These are phyloP conservation scores for Podochytrium sp. DNA, from an alignment of 192 early-diverging fungal genomes.

Conservation along the genomic window DNA sequence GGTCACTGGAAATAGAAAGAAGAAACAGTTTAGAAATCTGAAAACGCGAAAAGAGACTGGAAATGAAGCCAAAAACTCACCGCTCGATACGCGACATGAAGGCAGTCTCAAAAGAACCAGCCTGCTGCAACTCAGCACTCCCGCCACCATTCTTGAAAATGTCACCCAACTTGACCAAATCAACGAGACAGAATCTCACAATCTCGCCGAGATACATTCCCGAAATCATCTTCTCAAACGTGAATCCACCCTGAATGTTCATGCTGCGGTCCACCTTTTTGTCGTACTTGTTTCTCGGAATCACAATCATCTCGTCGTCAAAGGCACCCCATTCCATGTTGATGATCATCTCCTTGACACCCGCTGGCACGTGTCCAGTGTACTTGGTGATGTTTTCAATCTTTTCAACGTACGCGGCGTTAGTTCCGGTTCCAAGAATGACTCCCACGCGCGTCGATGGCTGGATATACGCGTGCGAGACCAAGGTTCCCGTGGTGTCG, in stretches of 20 bases:
- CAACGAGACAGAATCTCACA: constrained; percentile 75
- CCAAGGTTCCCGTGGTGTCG: constrained; percentile 94
- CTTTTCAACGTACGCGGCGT: constrained; percentile 90
- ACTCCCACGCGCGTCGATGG: constrained; percentile 81
- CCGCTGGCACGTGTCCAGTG: constrained; percentile 53
- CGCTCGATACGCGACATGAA: constrained; percentile 61
- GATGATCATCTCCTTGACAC: constrained; percentile 76
- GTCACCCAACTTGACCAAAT: constrained; percentile 77
- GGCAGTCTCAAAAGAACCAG: constrained; percentile 74
- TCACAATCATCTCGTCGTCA: constrained; percentile 73
- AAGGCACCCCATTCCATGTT: constrained; percentile 94
- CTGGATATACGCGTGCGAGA: constrained; percentile 87
- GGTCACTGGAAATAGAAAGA: no score
- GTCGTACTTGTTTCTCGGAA: constrained; percentile 89
- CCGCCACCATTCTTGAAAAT: constrained; percentile 74
- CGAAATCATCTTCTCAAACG: constrained; percentile 95
- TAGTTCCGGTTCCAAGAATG: constrained; percentile 93
- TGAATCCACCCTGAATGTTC: constrained; percentile 79
- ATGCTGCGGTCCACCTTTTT: constrained; percentile 75
- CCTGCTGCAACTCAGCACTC: constrained; percentile 68
- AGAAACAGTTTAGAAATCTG: no score
- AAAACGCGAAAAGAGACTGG: no score
- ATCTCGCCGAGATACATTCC: constrained; percentile 95
- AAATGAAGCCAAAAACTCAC: no score
- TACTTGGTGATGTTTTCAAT: constrained; percentile 78